A percentile compares a stretch with the other conserved stretches of the same genome.
Evolutionary conservation across 331 rosid species (phyloP).

Genomic region (Prunus yedoensis): DNA sequence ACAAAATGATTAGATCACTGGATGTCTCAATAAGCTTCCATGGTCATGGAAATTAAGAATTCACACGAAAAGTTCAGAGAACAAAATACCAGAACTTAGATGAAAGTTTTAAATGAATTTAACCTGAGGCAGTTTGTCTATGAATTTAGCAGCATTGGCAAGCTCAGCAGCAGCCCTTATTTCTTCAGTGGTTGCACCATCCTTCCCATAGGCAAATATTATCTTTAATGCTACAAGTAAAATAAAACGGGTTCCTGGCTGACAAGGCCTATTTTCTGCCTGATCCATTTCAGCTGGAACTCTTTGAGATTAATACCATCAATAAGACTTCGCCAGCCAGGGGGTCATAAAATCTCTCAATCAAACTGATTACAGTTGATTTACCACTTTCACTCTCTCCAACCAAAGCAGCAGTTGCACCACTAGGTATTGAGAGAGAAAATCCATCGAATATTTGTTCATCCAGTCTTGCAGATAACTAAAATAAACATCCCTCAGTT

Average conservation of each 20-base stretch:
- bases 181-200: conserved; percentile 68
- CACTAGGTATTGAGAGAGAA: conserved; percentile 66
- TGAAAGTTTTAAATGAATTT: not conserved
- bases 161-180: conserved; percentile 60
- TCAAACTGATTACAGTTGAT: conserved; percentile 74
- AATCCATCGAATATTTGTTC: conserved; percentile 62
- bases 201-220: conserved; percentile 78
- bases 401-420: conserved; percentile 73
- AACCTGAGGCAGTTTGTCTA: conserved; percentile 75
- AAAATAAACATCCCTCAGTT: conserved; percentile 65
- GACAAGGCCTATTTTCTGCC: conserved; percentile 75
- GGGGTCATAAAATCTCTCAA: conserved; percentile 92
- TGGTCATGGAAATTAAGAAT: no score
- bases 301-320: no score
- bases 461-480: conserved; percentile 71
- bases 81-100: not conserved
- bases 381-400: conserved; percentile 96
- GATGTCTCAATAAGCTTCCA: no score
- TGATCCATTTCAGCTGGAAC: conserved; percentile 75
- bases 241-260: conserved; percentile 85
- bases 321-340: conserved; percentile 72
- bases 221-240: conserved; percentile 68
- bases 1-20: not conserved
- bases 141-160: conserved; percentile 75
- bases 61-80: not conserved